Evolutionary conservation across 2,329 filamentous ascomycete genomes (phyloP).

Genomic region (Coleophoma cylindrospora): DNA sequence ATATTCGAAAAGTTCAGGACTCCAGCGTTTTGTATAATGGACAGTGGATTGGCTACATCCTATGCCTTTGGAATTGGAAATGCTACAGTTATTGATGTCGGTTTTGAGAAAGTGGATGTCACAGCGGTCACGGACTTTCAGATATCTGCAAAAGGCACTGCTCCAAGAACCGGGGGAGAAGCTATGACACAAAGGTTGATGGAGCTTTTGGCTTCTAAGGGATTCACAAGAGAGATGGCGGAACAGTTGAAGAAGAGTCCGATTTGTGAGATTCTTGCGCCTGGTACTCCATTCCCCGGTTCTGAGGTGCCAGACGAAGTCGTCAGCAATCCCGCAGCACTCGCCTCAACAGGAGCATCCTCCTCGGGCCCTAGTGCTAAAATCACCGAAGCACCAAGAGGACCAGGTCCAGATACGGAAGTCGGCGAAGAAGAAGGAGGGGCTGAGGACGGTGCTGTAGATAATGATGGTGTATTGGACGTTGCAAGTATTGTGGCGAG

Average conservation of each 20-base stretch:
- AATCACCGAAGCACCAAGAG: conserved; percentile 23
- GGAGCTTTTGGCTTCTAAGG: conserved; percentile 56
- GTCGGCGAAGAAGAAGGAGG: conserved; percentile 30
- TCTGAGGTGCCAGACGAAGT: conserved; percentile 39
- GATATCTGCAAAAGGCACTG: conserved; percentile 57
- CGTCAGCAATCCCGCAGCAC: conserved; percentile 25
- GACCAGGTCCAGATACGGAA: conserved; percentile 14
- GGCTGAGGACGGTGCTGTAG: conserved; percentile 33
- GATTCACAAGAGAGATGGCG: conserved; percentile 61
- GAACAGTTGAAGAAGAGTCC: conserved; percentile 64
- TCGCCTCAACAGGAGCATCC: conserved; percentile 24
- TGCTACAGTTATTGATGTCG: conserved; percentile 86
- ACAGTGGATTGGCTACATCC: conserved; percentile 80
- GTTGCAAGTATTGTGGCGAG: conserved; percentile 81
- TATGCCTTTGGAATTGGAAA: conserved; percentile 74
- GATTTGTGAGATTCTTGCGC: conserved; percentile 63
- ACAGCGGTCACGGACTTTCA: conserved; percentile 85
- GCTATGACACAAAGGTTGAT: conserved; percentile 73
- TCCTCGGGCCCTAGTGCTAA: conserved; percentile 27
- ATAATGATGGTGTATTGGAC: conserved; percentile 72
- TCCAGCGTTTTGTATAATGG: conserved; percentile 84
- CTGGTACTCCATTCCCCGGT: conserved; percentile 38
- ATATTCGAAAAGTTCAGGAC: conserved; percentile 97
- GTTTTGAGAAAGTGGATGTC: conserved; percentile 86
- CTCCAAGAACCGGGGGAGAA: conserved; percentile 73